These are phyloP conservation scores for Smallanthus sonchifolius DNA, from an alignment of 129 eudicot species.

Conservation along the genomic window DNA sequence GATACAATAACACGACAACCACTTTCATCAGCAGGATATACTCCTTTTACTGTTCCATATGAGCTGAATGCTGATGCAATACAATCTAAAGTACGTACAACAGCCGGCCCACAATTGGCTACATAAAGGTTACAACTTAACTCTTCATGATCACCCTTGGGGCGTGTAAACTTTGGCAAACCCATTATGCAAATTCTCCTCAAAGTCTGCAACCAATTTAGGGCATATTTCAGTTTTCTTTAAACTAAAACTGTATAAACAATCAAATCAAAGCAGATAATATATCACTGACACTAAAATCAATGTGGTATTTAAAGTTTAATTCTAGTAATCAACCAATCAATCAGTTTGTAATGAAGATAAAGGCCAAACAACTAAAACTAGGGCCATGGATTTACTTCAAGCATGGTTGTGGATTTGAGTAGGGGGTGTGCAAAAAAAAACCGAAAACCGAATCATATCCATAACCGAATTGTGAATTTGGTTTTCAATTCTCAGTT, in stretches of 20 bases:
- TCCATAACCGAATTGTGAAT: too few relatives aligned
- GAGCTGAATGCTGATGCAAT: conserved; percentile 55
- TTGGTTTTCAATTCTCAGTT: too few relatives aligned
- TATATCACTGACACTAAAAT: not conserved
- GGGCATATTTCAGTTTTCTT: not conserved
- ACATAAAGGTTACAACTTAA: conserved; percentile 72
- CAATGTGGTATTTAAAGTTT: not conserved
- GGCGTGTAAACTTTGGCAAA: conserved; percentile 65
- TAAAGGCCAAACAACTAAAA: not conserved
- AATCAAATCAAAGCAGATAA: not conserved
- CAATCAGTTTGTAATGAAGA: not conserved
- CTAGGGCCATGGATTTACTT: not conserved
- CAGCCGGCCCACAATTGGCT: conserved; percentile 93
- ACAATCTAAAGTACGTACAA: conserved; percentile 54
- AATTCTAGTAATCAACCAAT: too few relatives aligned
- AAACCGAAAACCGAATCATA: too few relatives aligned
- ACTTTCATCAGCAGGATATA: conserved; percentile 77
- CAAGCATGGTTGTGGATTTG: not conserved
- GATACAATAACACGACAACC: conserved; percentile 91
- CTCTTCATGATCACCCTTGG: conserved; percentile 37
- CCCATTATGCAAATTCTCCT: conserved; percentile 39
- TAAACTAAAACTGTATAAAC: not conserved
- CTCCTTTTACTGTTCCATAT: conserved; percentile 68
- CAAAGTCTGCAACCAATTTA: conserved; percentile 11
- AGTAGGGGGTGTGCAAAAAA: too few relatives aligned